These are phyloP conservation scores for Labyrinthula sp. DNA, from an alignment of 352 stramenopile species.

Conservation along the genomic window DNA sequence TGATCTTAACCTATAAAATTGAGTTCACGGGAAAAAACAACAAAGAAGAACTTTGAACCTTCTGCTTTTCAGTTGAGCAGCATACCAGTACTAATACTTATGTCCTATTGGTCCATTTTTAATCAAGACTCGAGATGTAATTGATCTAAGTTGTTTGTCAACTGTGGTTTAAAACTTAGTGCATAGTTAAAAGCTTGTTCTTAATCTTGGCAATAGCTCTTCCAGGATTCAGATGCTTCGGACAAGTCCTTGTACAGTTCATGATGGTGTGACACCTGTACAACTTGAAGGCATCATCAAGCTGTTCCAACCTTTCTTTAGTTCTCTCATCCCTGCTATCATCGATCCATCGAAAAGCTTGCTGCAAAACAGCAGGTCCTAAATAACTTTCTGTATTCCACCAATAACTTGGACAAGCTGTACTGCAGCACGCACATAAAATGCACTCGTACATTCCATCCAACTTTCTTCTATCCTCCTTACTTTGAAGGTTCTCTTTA, in stretches of 20 bases:
- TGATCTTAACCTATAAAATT: too few relatives aligned
- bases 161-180: too few relatives aligned
- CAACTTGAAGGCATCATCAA: slow-evolving; percentile 96
- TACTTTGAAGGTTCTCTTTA: slow-evolving; percentile 52
- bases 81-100: too few relatives aligned
- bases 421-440: slow-evolving; percentile 94
- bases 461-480: slow-evolving; percentile 92
- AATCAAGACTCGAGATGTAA: too few relatives aligned
- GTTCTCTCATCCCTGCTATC: slow-evolving; percentile 91
- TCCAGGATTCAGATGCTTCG: slow-evolving; percentile 96
- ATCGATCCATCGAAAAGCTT: slow-evolving; percentile 94
- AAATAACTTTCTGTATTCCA: slow-evolving; percentile 92
- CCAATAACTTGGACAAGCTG: slow-evolving; percentile 96
- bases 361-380: slow-evolving; percentile 65
- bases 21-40: too few relatives aligned
- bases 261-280: slow-evolving; percentile 99
- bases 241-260: slow-evolving; percentile 98
- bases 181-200: slow-evolving; percentile 33
- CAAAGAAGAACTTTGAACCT: too few relatives aligned
- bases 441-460: slow-evolving; percentile 99
- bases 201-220: slow-evolving; percentile 97
- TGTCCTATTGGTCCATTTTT: too few relatives aligned
- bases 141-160: too few relatives aligned
- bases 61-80: too few relatives aligned
- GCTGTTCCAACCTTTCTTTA: slow-evolving; percentile 68